Evolutionary conservation across 306 rosid species (phyloP).

Genomic region (Nissolia schottii): DNA sequence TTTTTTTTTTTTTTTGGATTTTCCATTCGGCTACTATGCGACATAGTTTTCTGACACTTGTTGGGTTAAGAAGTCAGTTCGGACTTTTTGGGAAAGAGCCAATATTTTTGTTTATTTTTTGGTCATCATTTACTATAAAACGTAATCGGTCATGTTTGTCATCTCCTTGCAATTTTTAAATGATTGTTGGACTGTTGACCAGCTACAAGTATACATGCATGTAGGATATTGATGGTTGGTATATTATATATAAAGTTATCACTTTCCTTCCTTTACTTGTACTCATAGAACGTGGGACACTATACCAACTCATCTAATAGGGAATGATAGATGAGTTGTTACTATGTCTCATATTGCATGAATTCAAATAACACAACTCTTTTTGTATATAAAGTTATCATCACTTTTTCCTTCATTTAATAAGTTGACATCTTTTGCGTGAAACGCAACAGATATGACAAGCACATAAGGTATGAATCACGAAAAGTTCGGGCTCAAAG

Average conservation of each 20-base stretch:
- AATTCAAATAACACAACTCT: too few species aligned
- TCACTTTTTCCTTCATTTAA: not conserved
- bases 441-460: conserved; percentile 65
- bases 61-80: not conserved
- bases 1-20: not conserved
- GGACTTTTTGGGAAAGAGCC: not conserved
- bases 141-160: not conserved
- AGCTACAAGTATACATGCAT: not conserved
- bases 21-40: not conserved
- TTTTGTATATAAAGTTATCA: too few species aligned
- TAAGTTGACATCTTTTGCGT: conserved; percentile 12
- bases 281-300: too few species aligned
- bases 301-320: too few species aligned
- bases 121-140: not conserved
- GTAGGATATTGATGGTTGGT: not conserved
- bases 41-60: not conserved
- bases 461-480: conserved; percentile 80
- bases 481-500: conserved; percentile 83
- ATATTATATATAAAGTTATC: not conserved
- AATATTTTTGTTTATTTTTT: not conserved
- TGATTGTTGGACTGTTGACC: not conserved
- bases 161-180: conserved; percentile 3
- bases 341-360: too few species aligned
- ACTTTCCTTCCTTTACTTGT: not conserved
- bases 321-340: too few species aligned